phyloP scores from a whole-genome alignment of 192 early-diverging fungal genomes.

The Backusella psychrophila region DNA sequence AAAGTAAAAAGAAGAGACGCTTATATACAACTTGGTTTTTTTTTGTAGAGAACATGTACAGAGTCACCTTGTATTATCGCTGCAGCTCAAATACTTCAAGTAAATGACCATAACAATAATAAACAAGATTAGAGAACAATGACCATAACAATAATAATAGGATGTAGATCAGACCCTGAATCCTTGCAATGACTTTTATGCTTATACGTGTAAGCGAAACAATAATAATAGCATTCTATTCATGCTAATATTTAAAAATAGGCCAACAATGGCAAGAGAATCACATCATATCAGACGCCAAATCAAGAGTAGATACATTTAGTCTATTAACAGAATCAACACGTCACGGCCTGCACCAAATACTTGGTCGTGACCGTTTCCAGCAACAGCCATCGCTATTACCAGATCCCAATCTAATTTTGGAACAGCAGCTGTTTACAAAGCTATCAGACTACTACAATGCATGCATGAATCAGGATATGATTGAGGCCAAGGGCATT shows the following conservation, averaged over 20 bases:
- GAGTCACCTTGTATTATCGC: conserved; percentile 59
- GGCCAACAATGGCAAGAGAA: conserved; percentile 53
- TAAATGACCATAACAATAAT: background rate
- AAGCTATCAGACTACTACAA: conserved; percentile 57
- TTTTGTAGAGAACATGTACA: conserved; percentile 34
- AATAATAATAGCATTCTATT: background rate
- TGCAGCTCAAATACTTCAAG: conserved; percentile 52
- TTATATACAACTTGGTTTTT: background rate
- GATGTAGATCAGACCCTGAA: conserved; percentile 52
- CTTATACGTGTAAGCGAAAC: conserved; percentile 49
- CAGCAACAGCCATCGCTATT: background rate
- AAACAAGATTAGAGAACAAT: background rate
- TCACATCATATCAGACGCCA: conserved; percentile 63
- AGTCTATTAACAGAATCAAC: background rate
- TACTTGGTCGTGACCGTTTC: background rate
- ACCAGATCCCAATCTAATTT: conserved; percentile 34
- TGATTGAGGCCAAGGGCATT: conserved; percentile 36
- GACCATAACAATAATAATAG: background rate
- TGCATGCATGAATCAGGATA: conserved; percentile 53
- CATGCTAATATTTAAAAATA: conserved; percentile 9
- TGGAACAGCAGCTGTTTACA: conserved; percentile 49
- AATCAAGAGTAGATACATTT: conserved; percentile 32
- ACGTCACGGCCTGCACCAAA: background rate
- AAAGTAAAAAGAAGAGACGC: too few species aligned
- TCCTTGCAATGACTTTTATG: conserved; percentile 68